phyloP scores from a whole-genome alignment of 2,329 filamentous ascomycete species.

The Alternaria gaisen region DNA sequence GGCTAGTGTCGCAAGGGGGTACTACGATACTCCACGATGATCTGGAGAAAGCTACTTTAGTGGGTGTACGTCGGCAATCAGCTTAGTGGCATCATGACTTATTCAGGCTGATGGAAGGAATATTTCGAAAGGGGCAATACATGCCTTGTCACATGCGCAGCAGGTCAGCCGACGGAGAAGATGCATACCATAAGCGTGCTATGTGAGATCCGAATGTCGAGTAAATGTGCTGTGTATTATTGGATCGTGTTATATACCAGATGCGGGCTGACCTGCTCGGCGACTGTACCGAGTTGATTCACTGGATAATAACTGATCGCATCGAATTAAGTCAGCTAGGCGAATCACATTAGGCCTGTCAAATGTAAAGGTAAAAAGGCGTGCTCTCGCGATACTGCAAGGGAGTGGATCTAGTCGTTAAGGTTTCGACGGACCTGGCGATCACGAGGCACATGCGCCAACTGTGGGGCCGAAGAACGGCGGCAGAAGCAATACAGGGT shows the following conservation, averaged over 20 bases:
- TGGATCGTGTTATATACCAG: background rate
- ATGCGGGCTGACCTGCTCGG: background rate
- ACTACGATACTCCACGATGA: background rate
- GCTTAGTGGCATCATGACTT: background rate
- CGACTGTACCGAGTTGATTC: background rate
- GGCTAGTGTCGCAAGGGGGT: background rate
- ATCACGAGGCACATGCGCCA: background rate
- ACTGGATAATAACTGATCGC: background rate
- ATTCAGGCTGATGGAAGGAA: background rate
- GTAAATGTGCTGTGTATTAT: background rate
- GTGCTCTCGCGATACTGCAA: constrained; percentile 5
- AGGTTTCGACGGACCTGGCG: constrained; percentile 3
- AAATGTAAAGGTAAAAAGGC: background rate
- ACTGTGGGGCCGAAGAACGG: background rate
- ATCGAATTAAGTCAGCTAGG: background rate
- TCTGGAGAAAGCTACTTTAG: constrained; percentile 5
- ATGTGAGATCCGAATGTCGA: background rate
- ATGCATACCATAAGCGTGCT: background rate
- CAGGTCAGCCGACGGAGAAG: background rate
- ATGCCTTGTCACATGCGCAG: background rate
- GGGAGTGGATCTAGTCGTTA: background rate
- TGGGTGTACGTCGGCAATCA: background rate
- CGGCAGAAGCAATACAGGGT: constrained; percentile 5
- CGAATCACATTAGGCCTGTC: constrained; percentile 3
- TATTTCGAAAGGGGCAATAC: background rate